Evolutionary conservation across 2,329 filamentous ascomycete species (phyloP).

Genomic region (Pseudogymnoascus sp.): DNA sequence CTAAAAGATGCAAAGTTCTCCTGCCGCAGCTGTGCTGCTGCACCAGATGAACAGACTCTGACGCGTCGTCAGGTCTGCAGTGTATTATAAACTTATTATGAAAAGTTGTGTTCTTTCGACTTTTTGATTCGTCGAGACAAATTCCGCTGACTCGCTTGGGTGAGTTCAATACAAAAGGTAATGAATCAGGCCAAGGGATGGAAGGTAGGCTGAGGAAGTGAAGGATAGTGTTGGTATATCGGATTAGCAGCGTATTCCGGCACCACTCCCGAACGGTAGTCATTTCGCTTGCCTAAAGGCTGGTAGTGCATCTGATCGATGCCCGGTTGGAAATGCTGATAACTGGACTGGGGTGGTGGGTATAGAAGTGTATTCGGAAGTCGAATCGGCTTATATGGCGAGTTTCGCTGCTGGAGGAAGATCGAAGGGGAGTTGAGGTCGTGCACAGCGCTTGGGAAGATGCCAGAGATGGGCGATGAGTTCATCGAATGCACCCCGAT

Average conservation of each 20-base stretch:
- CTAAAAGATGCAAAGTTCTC: background rate
- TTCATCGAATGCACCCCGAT: slow-evolving; percentile 27
- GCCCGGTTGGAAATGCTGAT: slow-evolving; percentile 64
- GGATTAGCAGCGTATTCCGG: slow-evolving; percentile 42
- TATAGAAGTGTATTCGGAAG: slow-evolving; percentile 86
- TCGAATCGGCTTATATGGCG: slow-evolving; percentile 85
- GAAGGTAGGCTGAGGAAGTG: slow-evolving; percentile 2
- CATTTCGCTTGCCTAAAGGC: slow-evolving; percentile 60
- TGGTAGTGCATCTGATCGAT: slow-evolving; percentile 72
- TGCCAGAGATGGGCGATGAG: slow-evolving; percentile 29
- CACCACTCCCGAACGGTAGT: slow-evolving; percentile 61
- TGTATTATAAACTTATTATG: slow-evolving; percentile 3
- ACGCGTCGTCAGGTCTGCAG: background rate
- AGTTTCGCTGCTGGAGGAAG: slow-evolving; percentile 79
- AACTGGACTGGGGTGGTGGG: slow-evolving; percentile 70
- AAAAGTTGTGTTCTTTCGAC: slow-evolving; percentile 2
- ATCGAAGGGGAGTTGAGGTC: slow-evolving; percentile 64
- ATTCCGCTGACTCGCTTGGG: background rate
- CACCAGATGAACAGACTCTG: background rate
- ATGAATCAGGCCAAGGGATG: background rate
- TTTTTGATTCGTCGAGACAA: background rate
- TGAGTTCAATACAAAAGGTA: background rate
- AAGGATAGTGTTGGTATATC: slow-evolving; percentile 1
- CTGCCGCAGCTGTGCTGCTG: background rate
- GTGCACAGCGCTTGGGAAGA: slow-evolving; percentile 39